Evolutionary conservation across 768 basidiomycete species (phyloP), one percentile per base, ranked within the genome.

Genomic region (Lactarius quietus): DNA sequence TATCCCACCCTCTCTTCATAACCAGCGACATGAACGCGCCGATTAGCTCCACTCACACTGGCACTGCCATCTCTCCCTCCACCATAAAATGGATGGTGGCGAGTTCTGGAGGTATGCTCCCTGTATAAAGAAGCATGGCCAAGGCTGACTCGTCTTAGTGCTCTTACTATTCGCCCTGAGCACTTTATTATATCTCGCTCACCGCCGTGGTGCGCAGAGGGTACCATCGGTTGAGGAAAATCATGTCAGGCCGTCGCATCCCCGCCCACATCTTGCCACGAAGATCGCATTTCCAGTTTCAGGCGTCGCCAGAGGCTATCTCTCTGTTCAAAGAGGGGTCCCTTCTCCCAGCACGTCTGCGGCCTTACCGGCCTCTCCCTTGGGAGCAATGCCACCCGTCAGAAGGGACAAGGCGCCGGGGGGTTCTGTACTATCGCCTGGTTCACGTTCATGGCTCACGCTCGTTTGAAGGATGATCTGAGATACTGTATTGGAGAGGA

Each of bases 251-350:
- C 39, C 4, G 14, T 14, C 61, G 14, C 39, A 5, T 9, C 48
- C 38, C 14, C 48, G 48, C 17, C 56, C 43, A 18, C 33, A 26
- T 2, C 61, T 28, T 12, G 2, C n/a, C n/a, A n/a, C n/a, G n/a
- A n/a, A n/a, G n/a, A n/a, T n/a, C n/a, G n/a, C 65, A 15, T 23
- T 23, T 31, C 65, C 65, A 38, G 61, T 41, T 17, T 33, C 55
- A 3, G 57, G 65, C 14, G 41, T 66, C 8, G 14, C 23, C 56
- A 43, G 61, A 29, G 17, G 56, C 28, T 59, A n/a, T 17, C 15
- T 6, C 35, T 18, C 29, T 31, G 23, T 6, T 14, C 23, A 20
- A 31, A 8, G 28, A 48, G 45, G 17, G 14, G 18, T 7, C 18
- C 14, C 38, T 2, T 17, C 33, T 3, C 29, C 45, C 5, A 23